Evolutionary conservation across 331 rosid species (phyloP), one percentile per base, ranked within the genome.

Genomic region (Quercus tomentella): DNA sequence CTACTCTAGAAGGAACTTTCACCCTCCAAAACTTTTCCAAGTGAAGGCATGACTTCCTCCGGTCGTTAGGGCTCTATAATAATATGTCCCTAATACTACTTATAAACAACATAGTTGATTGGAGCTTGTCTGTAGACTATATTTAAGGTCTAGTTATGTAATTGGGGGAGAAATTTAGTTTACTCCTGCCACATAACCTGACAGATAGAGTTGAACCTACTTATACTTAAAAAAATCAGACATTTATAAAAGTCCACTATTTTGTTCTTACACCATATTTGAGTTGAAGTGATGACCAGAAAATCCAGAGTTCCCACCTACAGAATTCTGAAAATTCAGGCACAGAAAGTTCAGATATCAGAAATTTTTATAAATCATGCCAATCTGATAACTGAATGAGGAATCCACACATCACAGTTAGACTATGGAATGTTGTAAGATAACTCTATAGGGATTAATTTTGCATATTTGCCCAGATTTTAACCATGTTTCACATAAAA

Each of bases 241-340:
- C 51, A 67, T 28, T 33, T 7, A 33, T 67, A 23, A 7, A 16
- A 33, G 52, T 4, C 52, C 72, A 33, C 15, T 33, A 35, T 52
- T 14, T 30, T 18, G 25, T 80, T 84, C 98, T 87, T 86, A 95
- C 98, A 17, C 79, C 52, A 80, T 89, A 77, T 85, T 91, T 30
- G 93, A 89, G 87, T 95, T 95, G 76, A 83, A 83, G 89, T 95
- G 98, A 52, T 84, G 83, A 72, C 98, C 98, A 49, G 98, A 91
- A 84, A 84, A 86, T 82, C 89, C 98, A 67, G 98, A 95, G 69
- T 78, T 70, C 79, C 94, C 98, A 77, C 98, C 98, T 73, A 92
- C 89, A 73, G 98, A 95, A 89, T 95, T 95, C 98, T 95, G 92
- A 79, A 35, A 67, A 33, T 14, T 33, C 23, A 33, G 9, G 51